Percentiles rank a stretch among this genome's conserved stretches.
Conservation (phyloP, 2,329 filamentous ascomycete genomes). For the Geosmithia putterillii region DNA sequence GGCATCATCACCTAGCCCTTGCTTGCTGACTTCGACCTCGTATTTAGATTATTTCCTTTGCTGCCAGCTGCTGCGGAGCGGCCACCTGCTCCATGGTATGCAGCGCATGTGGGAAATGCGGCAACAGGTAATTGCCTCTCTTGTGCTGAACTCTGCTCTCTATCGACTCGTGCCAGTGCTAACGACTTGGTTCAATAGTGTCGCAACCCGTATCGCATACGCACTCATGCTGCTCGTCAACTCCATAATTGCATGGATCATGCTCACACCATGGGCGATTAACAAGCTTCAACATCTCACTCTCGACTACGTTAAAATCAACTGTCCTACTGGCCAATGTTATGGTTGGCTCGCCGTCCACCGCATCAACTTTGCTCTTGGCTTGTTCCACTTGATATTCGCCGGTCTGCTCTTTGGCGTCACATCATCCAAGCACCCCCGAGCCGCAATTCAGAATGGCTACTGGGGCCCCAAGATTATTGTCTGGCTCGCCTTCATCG, state of each 20-base stretch:
- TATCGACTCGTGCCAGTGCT: neutral
- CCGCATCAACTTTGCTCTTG: constrained; percentile 94
- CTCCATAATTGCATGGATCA: constrained; percentile 95
- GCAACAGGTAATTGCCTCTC: constrained; percentile 60
- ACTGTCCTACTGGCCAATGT: constrained; percentile 81
- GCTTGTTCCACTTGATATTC: constrained; percentile 82
- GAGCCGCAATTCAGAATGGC: constrained; percentile 89
- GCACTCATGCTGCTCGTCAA: constrained; percentile 91
- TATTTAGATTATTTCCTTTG: constrained; percentile 59
- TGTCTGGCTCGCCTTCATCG: constrained; percentile 74
- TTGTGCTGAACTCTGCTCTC: neutral
- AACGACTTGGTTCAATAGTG: constrained; percentile 35
- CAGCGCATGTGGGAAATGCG: constrained; percentile 91
- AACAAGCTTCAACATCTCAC: constrained; percentile 88
- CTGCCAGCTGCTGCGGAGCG: constrained; percentile 87
- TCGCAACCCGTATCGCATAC: constrained; percentile 93
- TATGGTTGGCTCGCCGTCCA: constrained; percentile 95
- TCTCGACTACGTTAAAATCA: constrained; percentile 91
- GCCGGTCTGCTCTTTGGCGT: constrained; percentile 79
- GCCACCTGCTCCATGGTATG: constrained; percentile 94
- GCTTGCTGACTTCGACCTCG: neutral
- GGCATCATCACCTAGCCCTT: neutral
- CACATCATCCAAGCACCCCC: constrained; percentile 71
- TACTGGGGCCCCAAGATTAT: constrained; percentile 97
- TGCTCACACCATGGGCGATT: constrained; percentile 98